Evolutionary conservation across 2,329 filamentous ascomycete species (phyloP).

Genomic region (Hypoxylon sp.): DNA sequence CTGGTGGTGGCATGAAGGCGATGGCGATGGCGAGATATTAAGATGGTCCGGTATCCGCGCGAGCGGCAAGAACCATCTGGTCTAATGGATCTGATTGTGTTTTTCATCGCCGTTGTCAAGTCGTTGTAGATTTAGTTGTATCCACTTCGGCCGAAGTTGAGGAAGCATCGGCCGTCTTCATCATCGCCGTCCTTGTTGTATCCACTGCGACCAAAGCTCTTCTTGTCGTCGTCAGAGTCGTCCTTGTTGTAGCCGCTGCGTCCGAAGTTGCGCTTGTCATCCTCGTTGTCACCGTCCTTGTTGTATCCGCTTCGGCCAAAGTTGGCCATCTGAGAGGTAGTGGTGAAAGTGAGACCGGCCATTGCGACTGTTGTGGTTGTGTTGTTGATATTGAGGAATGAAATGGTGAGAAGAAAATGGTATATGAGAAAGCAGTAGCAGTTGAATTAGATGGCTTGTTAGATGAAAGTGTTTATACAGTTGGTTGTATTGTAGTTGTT

Average conservation of each 20-base stretch:
- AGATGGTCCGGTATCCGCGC: slow-evolving; percentile 18
- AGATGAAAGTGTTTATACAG: slow-evolving; percentile 31
- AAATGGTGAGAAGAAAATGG: not conserved
- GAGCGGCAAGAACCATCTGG: slow-evolving; percentile 40
- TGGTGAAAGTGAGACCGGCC: slow-evolving; percentile 54
- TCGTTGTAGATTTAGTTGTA: slow-evolving; percentile 47
- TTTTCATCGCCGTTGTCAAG: slow-evolving; percentile 15
- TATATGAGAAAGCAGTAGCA: slow-evolving; percentile 15
- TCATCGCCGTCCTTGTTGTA: slow-evolving; percentile 52
- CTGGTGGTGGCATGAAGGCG: slow-evolving; percentile 12
- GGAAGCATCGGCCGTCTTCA: slow-evolving; percentile 39
- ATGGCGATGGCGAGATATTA: slow-evolving; percentile 23
- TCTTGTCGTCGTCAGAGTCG: slow-evolving; percentile 45
- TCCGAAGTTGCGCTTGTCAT: slow-evolving; percentile 53
- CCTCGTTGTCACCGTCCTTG: slow-evolving; percentile 57
- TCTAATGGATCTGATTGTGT: slow-evolving; percentile 29
- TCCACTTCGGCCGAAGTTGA: slow-evolving; percentile 47
- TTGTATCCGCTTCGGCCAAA: slow-evolving; percentile 64
- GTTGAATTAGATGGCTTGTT: slow-evolving; percentile 16
- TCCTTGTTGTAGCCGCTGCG: slow-evolving; percentile 55
- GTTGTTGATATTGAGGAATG: not conserved
- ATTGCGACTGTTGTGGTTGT: slow-evolving; percentile 51
- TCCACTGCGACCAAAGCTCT: slow-evolving; percentile 47
- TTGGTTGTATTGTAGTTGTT: slow-evolving; percentile 32
- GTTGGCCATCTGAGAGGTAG: slow-evolving; percentile 54